Conservation (phyloP, 1,139 yeast genomes). For the Pneumocystis sp. region DNA sequence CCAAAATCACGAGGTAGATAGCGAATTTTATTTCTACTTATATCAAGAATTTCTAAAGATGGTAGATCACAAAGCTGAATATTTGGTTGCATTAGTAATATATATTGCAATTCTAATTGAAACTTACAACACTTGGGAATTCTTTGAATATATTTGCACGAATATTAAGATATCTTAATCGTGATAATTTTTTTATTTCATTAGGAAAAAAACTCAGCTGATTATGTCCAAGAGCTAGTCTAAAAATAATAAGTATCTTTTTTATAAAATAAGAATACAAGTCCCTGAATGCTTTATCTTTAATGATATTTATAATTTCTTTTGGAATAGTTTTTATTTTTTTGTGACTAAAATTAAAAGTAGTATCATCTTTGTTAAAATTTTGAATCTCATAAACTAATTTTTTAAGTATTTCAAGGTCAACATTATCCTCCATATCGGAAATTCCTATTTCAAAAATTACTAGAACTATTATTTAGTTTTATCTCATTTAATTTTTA, state of each 20-base stretch:
- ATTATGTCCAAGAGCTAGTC: constrained; percentile 11
- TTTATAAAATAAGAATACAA: constrained; percentile 7
- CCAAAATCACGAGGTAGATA: constrained; percentile 30
- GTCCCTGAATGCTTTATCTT: constrained; percentile 32
- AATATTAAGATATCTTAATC: constrained; percentile 48
- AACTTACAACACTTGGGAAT: constrained; percentile 35
- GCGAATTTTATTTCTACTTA: constrained; percentile 42
- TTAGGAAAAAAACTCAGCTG: constrained; percentile 11
- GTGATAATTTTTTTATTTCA: constrained; percentile 29
- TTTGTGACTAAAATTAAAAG: constrained; percentile 21
- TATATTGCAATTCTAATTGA: constrained; percentile 5
- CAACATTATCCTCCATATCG: neutral
- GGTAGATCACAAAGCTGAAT: constrained; percentile 26
- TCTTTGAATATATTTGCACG: constrained; percentile 42
- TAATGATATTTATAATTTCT: constrained; percentile 29
- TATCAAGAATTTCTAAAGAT: constrained; percentile 50
- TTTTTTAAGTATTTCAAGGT: constrained; percentile 3
- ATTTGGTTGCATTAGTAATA: neutral
- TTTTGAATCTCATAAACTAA: constrained; percentile 5
- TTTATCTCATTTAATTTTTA: neutral
- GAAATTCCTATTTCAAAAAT: neutral
- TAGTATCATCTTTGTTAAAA: constrained; percentile 6
- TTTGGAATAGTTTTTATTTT: constrained; percentile 25
- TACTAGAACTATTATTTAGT: neutral
- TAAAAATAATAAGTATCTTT: neutral